Conservation (phyloP, 176 grass and related monocot species). For the Hyparrhenia diplandra region DNA sequence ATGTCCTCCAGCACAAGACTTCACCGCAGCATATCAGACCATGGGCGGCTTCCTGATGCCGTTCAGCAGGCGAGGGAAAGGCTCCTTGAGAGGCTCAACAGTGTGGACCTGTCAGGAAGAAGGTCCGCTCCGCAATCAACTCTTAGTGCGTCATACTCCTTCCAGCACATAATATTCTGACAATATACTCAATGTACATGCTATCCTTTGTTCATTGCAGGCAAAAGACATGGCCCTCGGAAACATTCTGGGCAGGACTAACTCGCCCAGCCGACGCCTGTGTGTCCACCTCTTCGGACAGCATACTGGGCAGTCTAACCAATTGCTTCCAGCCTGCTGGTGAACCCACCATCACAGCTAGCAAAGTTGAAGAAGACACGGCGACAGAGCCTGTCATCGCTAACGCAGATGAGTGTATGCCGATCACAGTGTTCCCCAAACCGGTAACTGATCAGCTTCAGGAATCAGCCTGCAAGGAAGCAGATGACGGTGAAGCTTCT, state of each 20-base stretch:
- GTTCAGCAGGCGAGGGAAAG: conserved; percentile 67
- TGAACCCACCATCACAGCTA: background rate
- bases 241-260: background rate
- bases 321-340: conserved; percentile 18
- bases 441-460: background rate
- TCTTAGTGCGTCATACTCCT: background rate
- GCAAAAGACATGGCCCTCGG: conserved; percentile 15
- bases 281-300: conserved; percentile 5
- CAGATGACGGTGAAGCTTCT: background rate
- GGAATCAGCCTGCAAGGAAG: background rate
- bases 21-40: conserved; percentile 27
- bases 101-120: conserved; percentile 50
- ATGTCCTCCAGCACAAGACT: background rate
- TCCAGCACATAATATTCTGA: background rate
- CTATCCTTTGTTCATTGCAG: background rate
- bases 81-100: conserved; percentile 58
- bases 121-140: conserved; percentile 9
- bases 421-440: background rate
- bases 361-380: background rate
- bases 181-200: background rate
- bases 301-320: conserved; percentile 6
- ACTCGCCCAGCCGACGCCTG: background rate
- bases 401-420: background rate
- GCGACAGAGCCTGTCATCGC: no score
- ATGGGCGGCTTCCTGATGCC: conserved; percentile 58